phyloP scores from a whole-genome alignment of 129 eudicot genomes.

The Erigeron canadensis region DNA sequence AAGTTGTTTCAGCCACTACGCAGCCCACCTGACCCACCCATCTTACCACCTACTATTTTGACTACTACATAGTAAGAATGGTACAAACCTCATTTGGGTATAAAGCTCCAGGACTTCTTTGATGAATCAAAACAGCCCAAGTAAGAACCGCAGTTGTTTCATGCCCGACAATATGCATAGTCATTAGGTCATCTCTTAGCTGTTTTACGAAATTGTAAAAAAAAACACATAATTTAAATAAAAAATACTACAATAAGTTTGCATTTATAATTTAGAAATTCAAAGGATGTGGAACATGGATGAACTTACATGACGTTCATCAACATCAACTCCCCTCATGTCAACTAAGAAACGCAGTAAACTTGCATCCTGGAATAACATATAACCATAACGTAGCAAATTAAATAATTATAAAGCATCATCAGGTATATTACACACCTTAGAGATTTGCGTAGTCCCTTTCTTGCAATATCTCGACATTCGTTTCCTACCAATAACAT shows the following conservation, averaged over 20 bases:
- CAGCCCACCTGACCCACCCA: neutral
- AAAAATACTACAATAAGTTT: neutral
- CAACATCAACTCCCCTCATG: constrained; percentile 99
- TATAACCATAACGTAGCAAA: constrained; percentile 19
- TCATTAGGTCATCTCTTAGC: constrained; percentile 98
- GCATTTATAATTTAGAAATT: neutral
- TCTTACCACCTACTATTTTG: neutral
- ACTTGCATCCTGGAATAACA: constrained; percentile 89
- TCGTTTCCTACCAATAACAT: constrained; percentile 69
- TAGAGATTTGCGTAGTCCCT: constrained; percentile 90
- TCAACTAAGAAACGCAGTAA: constrained; percentile 93
- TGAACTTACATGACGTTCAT: constrained; percentile 86
- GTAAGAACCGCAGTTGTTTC: constrained; percentile 99
- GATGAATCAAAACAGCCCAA: constrained; percentile 98
- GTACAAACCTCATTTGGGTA: constrained; percentile 89
- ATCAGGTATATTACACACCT: constrained; percentile 34
- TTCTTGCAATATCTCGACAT: constrained; percentile 94
- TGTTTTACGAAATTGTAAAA: constrained; percentile 28
- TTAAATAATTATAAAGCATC: constrained; percentile 9
- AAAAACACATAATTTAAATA: neutral
- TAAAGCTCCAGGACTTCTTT: constrained; percentile 81
- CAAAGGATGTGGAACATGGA: too few species aligned
- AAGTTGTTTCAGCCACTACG: neutral
- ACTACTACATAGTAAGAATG: constrained; percentile 10
- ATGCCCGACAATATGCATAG: constrained; percentile 98